Base-by-base conservation (phyloP, 108 stramenopile genomes). In the Skeletonema grethae region DNA sequence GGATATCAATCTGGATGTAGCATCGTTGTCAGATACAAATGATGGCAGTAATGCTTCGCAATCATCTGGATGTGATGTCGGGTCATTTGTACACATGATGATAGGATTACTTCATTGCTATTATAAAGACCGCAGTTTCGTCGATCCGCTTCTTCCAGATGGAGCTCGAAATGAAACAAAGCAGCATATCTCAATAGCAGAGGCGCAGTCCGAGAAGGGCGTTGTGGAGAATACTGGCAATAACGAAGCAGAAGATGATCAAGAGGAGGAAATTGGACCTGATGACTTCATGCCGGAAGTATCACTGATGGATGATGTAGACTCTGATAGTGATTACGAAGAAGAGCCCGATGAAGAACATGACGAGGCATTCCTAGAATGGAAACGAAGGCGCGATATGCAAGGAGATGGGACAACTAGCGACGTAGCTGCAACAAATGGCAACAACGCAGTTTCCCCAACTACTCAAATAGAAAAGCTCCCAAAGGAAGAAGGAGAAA, bases 51-150 rank as follows among this genome's bases (percentile, higher is more conserved):
- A 30, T 45, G 20, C 64, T 10, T 30, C 25, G 0, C 18, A n/a
- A 12, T 56, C 63, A n/a, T 25, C 32, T 11, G 69, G 64, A 0
- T 79, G 76, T 43, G 69, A 63, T 22, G 65, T 80, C 29, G 39
- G 61, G 16, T 53, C 69, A 8, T 61, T 76, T 35, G 62, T 75
- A 12, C 79, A 80, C 38, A 45, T 72, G 58, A 41, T 80, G 75
- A 36, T 43, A 6, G 79, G 79, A 0, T 61, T 80, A 5, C 63
- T 69, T 30, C 85, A 84, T 67, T 91, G 86, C 58, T 64, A 89
- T 16, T 72, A 88, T 61, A 94, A 90, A 68, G 87, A 90, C 63
- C 66, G 87, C 28, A 75, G 77, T 5, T 94, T 91, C 77, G 73
- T 87, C 29, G 92, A 94, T 85, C 92, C 92, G 7, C 67, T 94